Percentiles rank a stretch among this genome's conserved stretches.
phyloP scores from a whole-genome alignment of 2,329 filamentous ascomycete genomes.

The Phialemonium atrogriseum region DNA sequence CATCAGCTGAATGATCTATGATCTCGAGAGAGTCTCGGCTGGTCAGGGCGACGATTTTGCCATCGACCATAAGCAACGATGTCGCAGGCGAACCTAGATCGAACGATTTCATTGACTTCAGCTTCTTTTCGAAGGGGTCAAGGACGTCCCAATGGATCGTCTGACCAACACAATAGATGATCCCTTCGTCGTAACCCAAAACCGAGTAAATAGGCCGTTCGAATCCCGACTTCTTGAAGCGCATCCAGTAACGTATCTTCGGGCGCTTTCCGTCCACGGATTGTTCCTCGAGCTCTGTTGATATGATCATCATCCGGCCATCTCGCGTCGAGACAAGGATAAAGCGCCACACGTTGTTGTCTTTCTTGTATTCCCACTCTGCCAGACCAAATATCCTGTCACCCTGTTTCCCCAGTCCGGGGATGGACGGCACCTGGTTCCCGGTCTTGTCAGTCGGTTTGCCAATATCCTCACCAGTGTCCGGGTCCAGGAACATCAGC shows the following conservation, averaged over 20 bases:
- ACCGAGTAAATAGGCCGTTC: slow-evolving; percentile 46
- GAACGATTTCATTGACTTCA: slow-evolving; percentile 37
- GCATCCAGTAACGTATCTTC: slow-evolving; percentile 44
- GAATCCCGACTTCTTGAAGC: slow-evolving; percentile 35
- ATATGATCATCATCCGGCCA: slow-evolving; percentile 49
- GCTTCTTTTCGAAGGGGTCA: slow-evolving; percentile 39
- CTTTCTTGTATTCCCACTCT: slow-evolving; percentile 55
- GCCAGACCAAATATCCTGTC: slow-evolving; percentile 53
- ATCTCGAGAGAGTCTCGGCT: slow-evolving; percentile 46
- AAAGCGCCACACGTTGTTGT: slow-evolving; percentile 51
- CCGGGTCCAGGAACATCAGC: slow-evolving; percentile 48
- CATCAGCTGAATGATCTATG: slow-evolving; percentile 36
- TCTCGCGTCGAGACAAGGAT: slow-evolving; percentile 50
- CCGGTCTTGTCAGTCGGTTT: slow-evolving; percentile 32
- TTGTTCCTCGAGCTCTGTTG: slow-evolving; percentile 27
- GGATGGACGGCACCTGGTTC: slow-evolving; percentile 37
- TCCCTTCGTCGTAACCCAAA: slow-evolving; percentile 42
- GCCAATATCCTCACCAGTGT: slow-evolving; percentile 44
- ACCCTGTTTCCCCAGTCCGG: slow-evolving; percentile 45
- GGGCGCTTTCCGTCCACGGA: slow-evolving; percentile 16
- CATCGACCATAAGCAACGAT: slow-evolving; percentile 36
- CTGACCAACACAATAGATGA: slow-evolving; percentile 48
- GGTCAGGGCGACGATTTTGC: slow-evolving; percentile 44
- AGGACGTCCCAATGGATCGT: slow-evolving; percentile 49
- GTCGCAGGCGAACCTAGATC: slow-evolving; percentile 45